Evolutionary conservation across 192 early-diverging fungal species (phyloP), one percentile per base, ranked within the genome.

Genomic region (Powellomyces hirtus): DNA sequence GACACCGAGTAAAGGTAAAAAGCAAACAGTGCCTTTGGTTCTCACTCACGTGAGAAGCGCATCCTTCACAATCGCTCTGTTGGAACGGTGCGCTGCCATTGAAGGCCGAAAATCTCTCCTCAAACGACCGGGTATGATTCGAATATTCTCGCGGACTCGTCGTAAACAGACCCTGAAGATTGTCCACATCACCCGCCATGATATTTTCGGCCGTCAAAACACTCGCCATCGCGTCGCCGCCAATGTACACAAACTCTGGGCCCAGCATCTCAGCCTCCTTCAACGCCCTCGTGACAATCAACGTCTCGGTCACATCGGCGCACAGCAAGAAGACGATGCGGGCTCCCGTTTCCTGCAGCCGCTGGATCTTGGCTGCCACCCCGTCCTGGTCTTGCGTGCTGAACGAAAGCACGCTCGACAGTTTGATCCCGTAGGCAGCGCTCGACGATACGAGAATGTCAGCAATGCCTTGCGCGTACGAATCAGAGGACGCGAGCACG

Each of bases 131-230:
- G 5, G 46, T 49, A 7, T 24, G 46, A 5, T 49, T 3, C 46
- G 64, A 66, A 33, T 66, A 66, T 37, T 66, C 64, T 37, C 16
- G 34, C 20, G 51, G 33, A n/a, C 18, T 40, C 22, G 52, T 56
- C 10, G 34, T 40, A 24, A 66, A 53, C 50, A 56, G 14, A 22
- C 64, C 64, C 36, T 52, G 34, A 11, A 66, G 34, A 27, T 64
- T 51, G 3, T 4, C 62, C 24, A 51, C 1, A 22, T 50, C 44
- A 1, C 27, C 62, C 22, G 35, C 59, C 1, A 38, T 38, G 18
- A 61, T 14, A 61, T 61, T 36, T 7, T 6, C 31, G 7, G 27
- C 18, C 13, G 24, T 20, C 36, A 29, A 18, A 30, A 56, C 53
- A 18, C 53, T 56, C 26, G 20, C 20, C 53, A 56, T 56, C 4